Evolutionary conservation across 1,284 basidiomycete genomes (phyloP), one percentile per base, ranked within the genome.

Genomic region (Apiotrichum veenhuisii): DNA sequence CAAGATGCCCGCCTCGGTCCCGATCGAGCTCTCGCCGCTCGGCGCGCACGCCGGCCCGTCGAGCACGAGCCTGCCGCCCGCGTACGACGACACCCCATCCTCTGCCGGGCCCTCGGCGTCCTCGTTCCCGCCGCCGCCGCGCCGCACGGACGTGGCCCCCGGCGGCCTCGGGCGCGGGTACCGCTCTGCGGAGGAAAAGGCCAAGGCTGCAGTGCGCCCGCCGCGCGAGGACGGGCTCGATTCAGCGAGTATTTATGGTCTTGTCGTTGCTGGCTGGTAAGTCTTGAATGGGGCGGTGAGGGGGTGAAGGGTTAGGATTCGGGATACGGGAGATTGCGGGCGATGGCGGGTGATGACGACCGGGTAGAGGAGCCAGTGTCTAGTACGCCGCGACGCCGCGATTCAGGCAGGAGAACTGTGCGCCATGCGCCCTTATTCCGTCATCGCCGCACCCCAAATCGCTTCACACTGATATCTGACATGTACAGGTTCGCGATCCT

Each of bases 141-240:
- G 60, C 5, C 69, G 64, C 49, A n/a, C n/a, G n/a, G 58, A 64
- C 33, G 27, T 57, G n/a, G 36, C 45, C 14, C 57, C 62, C 0
- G 64, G 66, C 14, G 41, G 56, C 0, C 58, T 75, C 8, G 66
- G 66, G 3, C 23, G 46, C 20, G 68, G 68, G 12, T 75, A 71
- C 49, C 55, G 67, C 27, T 26, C 52, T 5, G 73, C 73, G 12
- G 73, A 75, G 50, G 71, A 73, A 18, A 65, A 62, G n/a, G 73
- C 73, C 4, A 69, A 62, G 54, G 73, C 72, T 1, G 62, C 61
- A 11, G 67, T 70, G 17, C 67, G 71, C 49, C 59, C 71, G 1
- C 57, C 64, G 43, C 30, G 30, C 30, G 74, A 76, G 58, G 70
- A 68, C 22, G 64, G 63, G 5, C 15, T 73, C 54, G 74, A 76